Conservation (phyloP, 208 protist species). For the Borovskyia barvae region DNA sequence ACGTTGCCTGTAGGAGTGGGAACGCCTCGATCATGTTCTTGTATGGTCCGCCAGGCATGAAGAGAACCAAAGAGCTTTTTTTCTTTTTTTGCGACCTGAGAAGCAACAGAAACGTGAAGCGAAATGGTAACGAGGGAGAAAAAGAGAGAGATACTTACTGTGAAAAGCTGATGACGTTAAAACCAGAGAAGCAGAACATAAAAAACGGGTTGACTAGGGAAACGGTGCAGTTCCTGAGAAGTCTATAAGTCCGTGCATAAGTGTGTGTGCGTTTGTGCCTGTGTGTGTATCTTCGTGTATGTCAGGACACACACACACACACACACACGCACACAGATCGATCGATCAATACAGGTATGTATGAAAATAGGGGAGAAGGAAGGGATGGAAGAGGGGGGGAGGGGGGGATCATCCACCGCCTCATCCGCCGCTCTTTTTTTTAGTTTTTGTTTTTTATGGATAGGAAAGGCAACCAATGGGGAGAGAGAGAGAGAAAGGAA, state of each 20-base stretch:
- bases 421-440: too few relatives aligned
- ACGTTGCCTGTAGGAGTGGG: constrained; percentile 28
- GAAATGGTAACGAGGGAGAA: background rate
- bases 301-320: background rate
- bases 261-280: background rate
- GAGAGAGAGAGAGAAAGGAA: background rate
- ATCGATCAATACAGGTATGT: too few relatives aligned
- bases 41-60: too few relatives aligned
- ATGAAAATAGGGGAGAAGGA: too few relatives aligned
- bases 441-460: too few relatives aligned
- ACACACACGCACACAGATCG: background rate
- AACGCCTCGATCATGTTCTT: constrained; percentile 8
- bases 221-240: too few relatives aligned
- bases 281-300: constrained; percentile 3
- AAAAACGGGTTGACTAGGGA: too few relatives aligned
- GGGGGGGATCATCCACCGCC: too few relatives aligned
- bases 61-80: too few relatives aligned
- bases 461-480: too few relatives aligned
- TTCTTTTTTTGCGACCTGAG: constrained; percentile 1
- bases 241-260: background rate
- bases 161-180: background rate
- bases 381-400: too few relatives aligned
- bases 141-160: constrained; percentile 1
- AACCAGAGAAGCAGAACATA: background rate
- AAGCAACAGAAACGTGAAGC: background rate